Evolutionary conservation across 129 eudicot genomes (phyloP).

Genomic region (Pulicaria dysenterica): DNA sequence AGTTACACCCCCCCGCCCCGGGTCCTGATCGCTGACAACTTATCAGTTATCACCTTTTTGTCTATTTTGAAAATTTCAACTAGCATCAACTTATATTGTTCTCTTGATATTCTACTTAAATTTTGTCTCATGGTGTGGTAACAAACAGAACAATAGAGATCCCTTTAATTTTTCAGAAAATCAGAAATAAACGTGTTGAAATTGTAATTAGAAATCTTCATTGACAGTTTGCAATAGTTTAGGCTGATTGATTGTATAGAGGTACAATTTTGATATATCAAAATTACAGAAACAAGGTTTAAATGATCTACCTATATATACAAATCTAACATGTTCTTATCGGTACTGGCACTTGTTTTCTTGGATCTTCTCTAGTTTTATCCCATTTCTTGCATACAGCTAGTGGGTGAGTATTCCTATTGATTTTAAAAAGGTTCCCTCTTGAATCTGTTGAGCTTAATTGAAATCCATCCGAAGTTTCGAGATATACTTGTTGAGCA

Average conservation of each 20-base stretch:
- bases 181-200: neutral
- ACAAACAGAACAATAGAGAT: neutral
- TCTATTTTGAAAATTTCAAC: constrained; percentile 4
- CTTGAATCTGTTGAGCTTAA: neutral
- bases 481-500: neutral
- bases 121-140: neutral
- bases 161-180: neutral
- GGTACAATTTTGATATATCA: neutral
- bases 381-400: neutral
- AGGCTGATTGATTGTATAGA: neutral
- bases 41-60: neutral
- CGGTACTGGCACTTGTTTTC: too few relatives aligned
- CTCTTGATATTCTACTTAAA: neutral
- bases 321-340: neutral
- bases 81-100: neutral
- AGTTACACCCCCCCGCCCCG: constrained; percentile 1
- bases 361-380: too few relatives aligned
- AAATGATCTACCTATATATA: neutral
- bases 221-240: neutral
- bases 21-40: constrained; percentile 10
- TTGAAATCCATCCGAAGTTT: neutral
- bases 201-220: neutral
- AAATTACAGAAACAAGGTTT: neutral
- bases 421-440: neutral
- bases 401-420: neutral